Percentiles rank a stretch among this genome's conserved stretches.
Evolutionary conservation across 108 stramenopile species (phyloP).

Genomic region (Pseudonitzschia pungens): DNA sequence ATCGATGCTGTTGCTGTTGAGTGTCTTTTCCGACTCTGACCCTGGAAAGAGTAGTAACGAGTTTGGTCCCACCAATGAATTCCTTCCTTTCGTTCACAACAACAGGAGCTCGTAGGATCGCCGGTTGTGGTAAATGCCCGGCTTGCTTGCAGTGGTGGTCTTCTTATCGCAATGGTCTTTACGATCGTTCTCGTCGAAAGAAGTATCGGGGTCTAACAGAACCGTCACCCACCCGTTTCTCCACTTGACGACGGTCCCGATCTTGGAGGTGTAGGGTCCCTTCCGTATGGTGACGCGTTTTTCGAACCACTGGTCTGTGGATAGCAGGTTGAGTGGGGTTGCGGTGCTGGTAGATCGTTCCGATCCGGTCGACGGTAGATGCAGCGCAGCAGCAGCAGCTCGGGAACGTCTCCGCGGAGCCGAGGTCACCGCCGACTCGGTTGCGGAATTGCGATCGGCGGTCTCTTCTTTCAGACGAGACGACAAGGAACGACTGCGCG

Average conservation of each 20-base stretch:
- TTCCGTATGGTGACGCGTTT: slow-evolving; percentile 26
- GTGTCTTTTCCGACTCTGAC: no score
- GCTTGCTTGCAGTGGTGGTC: neutral
- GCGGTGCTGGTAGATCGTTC: neutral
- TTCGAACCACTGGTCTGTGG: slow-evolving; percentile 40
- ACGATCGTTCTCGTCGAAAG: neutral
- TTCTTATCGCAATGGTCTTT: neutral
- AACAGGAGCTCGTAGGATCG: slow-evolving; percentile 40
- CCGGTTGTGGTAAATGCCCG: slow-evolving; percentile 39
- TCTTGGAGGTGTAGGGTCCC: slow-evolving; percentile 32
- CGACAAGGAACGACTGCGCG: no score
- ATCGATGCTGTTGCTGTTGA: no score
- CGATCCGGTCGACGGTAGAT: neutral
- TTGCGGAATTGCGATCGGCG: no score
- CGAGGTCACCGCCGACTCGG: no score
- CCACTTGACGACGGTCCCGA: slow-evolving; percentile 40
- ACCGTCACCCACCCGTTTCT: slow-evolving; percentile 60
- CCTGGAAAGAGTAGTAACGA: no score
- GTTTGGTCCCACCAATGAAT: no score
- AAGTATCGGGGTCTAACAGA: neutral
- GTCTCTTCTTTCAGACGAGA: no score
- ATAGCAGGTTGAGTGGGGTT: slow-evolving; percentile 6
- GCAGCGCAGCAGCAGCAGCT: neutral
- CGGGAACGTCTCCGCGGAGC: no score
- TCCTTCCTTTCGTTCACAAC: neutral